Conservation (phyloP, 2,329 filamentous ascomycete species). For the Aspergillus carbonarius region DNA sequence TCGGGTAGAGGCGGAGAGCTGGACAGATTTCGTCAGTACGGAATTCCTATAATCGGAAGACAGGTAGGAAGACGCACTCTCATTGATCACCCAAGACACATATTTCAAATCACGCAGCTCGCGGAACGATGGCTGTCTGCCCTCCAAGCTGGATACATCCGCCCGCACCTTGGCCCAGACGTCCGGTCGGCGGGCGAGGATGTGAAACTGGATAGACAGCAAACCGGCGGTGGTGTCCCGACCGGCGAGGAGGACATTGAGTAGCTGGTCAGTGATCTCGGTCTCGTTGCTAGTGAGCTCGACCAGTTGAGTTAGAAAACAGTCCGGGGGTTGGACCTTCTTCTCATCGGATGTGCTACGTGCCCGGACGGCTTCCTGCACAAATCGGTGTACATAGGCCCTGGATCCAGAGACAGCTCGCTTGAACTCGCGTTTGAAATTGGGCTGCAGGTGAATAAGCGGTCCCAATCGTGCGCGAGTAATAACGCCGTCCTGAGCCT, state of each 20-base stretch:
- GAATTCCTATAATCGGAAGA: not conserved
- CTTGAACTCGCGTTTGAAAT: not conserved
- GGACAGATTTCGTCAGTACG: not conserved
- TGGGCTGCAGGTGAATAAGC: not conserved
- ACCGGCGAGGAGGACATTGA: constrained; percentile 31
- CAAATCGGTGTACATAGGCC: not conserved
- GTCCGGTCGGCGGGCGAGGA: constrained; percentile 7
- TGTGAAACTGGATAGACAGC: constrained; percentile 30
- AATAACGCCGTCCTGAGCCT: constrained; percentile 19
- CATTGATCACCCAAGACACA: constrained; percentile 51
- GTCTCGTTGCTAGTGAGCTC: not conserved
- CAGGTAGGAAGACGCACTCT: constrained; percentile 31
- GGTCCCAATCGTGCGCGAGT: not conserved
- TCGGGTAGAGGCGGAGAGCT: constrained; percentile 37
- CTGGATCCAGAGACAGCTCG: not conserved
- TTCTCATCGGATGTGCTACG: not conserved
- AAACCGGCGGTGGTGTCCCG: constrained; percentile 33
- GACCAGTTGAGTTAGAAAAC: constrained; percentile 1
- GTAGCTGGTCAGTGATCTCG: constrained; percentile 30
- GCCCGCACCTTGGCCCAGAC: constrained; percentile 5
- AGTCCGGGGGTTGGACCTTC: not conserved
- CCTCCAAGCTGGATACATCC: constrained; percentile 20
- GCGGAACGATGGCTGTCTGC: constrained; percentile 5
- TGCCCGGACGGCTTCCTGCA: not conserved
- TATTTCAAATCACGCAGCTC: constrained; percentile 45